phyloP scores from a whole-genome alignment of 2,329 filamentous ascomycete species.

The Simplicillium sp. region DNA sequence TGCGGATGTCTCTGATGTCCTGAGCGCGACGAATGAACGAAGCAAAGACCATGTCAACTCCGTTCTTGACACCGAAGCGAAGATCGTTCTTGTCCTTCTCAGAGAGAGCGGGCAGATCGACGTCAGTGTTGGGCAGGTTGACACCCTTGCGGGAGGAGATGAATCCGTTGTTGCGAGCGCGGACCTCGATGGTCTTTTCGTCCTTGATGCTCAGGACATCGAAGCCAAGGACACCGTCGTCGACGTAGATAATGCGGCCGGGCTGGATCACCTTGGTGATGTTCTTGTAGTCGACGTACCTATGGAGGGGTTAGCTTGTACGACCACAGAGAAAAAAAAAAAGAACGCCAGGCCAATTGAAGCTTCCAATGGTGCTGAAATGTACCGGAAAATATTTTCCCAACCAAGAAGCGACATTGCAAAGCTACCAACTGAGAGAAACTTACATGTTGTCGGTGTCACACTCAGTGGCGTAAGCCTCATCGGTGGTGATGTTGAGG shows the following conservation, averaged over 20 bases:
- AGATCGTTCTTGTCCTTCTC: constrained; percentile 97
- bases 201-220: constrained; percentile 83
- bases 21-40: constrained; percentile 94
- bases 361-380: neutral
- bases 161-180: constrained; percentile 93
- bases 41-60: constrained; percentile 97
- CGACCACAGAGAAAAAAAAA: neutral
- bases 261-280: constrained; percentile 95
- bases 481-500: constrained; percentile 95
- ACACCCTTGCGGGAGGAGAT: constrained; percentile 99
- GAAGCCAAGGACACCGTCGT: constrained; percentile 95
- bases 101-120: constrained; percentile 92
- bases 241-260: constrained; percentile 93
- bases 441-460: constrained; percentile 90
- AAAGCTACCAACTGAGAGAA: neutral
- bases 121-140: constrained; percentile 97
- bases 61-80: constrained; percentile 94
- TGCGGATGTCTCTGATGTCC: constrained; percentile 88
- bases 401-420: too few relatives aligned
- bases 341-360: neutral
- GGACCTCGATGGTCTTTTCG: constrained; percentile 78
- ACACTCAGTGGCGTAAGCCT: constrained; percentile 74
- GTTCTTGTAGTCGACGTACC: constrained; percentile 99
- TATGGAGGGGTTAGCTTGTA: constrained; percentile 21
- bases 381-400: too few relatives aligned